phyloP scores from a whole-genome alignment of 345 rosid genomes.

The Erodium maritimum region DNA sequence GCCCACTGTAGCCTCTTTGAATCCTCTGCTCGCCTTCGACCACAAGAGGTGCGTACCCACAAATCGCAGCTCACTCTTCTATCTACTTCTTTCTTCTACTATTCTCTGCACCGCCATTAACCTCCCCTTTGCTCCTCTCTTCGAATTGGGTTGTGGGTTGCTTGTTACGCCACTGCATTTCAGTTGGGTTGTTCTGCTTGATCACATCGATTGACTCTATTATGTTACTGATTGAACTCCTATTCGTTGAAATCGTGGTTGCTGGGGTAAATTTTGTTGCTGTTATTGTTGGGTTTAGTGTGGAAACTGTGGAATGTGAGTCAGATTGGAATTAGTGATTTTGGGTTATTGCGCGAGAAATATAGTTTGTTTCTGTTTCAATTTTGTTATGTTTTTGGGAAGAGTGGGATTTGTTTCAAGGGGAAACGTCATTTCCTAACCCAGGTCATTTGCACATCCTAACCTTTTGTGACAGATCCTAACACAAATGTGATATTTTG shows the following conservation, averaged over 20 bases:
- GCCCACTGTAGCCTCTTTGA: constrained; percentile 26
- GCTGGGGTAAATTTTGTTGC: background rate
- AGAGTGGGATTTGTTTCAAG: background rate
- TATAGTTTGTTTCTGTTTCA: background rate
- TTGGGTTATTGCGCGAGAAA: background rate
- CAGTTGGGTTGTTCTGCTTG: background rate
- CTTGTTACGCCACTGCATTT: background rate
- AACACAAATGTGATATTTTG: too few relatives aligned
- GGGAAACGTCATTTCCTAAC: too few relatives aligned
- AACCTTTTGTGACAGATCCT: too few relatives aligned
- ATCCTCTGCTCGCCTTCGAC: constrained; percentile 52
- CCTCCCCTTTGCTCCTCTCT: background rate
- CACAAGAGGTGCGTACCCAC: constrained; percentile 51
- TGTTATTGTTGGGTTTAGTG: background rate
- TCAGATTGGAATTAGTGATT: background rate
- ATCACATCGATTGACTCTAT: background rate
- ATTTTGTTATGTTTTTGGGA: background rate
- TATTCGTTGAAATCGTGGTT: background rate
- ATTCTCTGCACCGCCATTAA: background rate
- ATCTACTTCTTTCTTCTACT: background rate
- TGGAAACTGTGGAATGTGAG: background rate
- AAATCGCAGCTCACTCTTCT: background rate
- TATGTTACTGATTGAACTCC: background rate
- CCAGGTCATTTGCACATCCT: too few relatives aligned
- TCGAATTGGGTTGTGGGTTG: background rate